Conservation (phyloP, 371 early-diverging fungal genomes). For the Mucor racemosus region DNA sequence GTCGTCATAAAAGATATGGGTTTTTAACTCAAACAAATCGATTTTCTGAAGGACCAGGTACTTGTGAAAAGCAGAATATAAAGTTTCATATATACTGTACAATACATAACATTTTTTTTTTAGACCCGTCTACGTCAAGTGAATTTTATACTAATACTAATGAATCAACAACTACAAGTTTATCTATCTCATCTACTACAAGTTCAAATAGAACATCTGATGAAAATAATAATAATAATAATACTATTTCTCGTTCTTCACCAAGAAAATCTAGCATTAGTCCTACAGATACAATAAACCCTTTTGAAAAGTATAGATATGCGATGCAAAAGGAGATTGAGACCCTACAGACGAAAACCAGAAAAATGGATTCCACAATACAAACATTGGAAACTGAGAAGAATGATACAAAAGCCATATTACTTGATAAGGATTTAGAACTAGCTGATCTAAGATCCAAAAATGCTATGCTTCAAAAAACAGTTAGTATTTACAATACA, state of each 20-base stretch:
- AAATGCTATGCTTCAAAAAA: slow-evolving; percentile 38
- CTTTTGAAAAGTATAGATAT: slow-evolving; percentile 37
- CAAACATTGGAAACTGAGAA: slow-evolving; percentile 34
- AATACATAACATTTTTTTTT: background rate
- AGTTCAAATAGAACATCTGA: slow-evolving; percentile 35
- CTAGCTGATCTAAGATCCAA: slow-evolving; percentile 40
- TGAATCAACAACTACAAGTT: slow-evolving; percentile 26
- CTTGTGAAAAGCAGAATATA: background rate
- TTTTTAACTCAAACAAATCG: slow-evolving; percentile 38
- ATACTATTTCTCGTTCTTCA: background rate
- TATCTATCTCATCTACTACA: slow-evolving; percentile 27
- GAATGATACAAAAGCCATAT: slow-evolving; percentile 19
- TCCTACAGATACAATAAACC: slow-evolving; percentile 22
- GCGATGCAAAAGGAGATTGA: slow-evolving; percentile 49
- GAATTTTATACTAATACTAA: background rate
- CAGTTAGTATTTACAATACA: slow-evolving; percentile 15
- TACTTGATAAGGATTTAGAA: slow-evolving; percentile 35
- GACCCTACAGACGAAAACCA: slow-evolving; percentile 34
- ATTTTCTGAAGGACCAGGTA: slow-evolving; percentile 28
- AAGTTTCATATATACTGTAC: background rate
- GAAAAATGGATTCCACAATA: slow-evolving; percentile 34
- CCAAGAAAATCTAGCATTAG: background rate
- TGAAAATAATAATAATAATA: slow-evolving; percentile 25
- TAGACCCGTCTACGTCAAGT: background rate
- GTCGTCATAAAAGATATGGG: slow-evolving; percentile 35